A percentile compares a stretch with the other conserved stretches of the same genome.
Conservation (phyloP, 148 eudicot species). For the Chenopodium suecicum region DNA sequence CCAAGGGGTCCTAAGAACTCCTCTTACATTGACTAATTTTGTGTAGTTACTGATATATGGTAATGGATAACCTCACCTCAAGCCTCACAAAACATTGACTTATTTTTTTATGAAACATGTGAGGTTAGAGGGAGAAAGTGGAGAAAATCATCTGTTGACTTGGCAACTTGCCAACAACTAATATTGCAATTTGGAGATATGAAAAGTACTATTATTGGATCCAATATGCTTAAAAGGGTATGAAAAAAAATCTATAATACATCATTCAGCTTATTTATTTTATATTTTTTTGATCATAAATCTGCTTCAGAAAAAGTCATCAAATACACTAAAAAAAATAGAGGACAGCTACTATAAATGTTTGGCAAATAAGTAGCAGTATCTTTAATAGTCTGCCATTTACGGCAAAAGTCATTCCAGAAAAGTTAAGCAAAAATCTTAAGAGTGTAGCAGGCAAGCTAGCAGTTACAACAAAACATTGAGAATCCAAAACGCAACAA, state of each 20-base stretch:
- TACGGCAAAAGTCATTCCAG: not conserved
- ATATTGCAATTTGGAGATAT: not conserved
- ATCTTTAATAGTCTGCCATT: not conserved
- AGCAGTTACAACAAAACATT: not conserved
- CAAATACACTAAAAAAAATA: not conserved
- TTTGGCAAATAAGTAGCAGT: not conserved
- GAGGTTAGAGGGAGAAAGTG: not conserved
- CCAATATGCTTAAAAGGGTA: not conserved
- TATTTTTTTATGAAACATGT: not conserved
- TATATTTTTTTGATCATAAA: no score
- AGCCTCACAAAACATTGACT: not conserved
- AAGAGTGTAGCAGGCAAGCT: not conserved
- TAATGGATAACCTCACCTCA: slow-evolving; percentile 26
- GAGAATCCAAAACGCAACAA: not conserved
- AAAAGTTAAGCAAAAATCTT: not conserved
- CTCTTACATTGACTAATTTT: slow-evolving; percentile 8
- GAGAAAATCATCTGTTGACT: not conserved
- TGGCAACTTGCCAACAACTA: not conserved
- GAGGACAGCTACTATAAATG: not conserved
- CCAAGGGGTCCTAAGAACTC: not conserved
- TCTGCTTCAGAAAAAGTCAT: not conserved
- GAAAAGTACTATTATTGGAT: not conserved
- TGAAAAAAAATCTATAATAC: not conserved
- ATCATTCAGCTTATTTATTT: not conserved
- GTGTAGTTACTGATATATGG: not conserved